These are phyloP conservation scores for Gossypium australe DNA, from an alignment of 345 rosid species.

Conservation along the genomic window DNA sequence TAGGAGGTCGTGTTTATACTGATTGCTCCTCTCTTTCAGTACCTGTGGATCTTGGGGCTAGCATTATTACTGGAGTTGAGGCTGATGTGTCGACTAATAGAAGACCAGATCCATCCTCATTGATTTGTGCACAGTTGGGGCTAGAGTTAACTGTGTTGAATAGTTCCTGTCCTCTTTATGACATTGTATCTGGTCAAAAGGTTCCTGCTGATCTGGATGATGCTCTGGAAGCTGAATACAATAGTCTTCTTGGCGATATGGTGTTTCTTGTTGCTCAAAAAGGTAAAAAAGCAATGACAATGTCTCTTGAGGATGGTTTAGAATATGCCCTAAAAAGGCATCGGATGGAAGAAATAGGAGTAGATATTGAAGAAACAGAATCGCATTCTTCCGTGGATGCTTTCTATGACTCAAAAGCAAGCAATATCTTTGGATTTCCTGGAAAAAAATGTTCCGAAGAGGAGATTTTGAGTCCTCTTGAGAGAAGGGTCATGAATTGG, in stretches of 20 bases:
- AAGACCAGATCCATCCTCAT: constrained; percentile 95
- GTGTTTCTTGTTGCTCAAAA: constrained; percentile 81
- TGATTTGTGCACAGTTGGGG: constrained; percentile 94
- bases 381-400: constrained; percentile 28
- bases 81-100: constrained; percentile 98
- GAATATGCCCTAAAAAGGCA: constrained; percentile 82
- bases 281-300: constrained; percentile 78
- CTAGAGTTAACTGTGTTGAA: constrained; percentile 87
- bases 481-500: constrained; percentile 99
- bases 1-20: constrained; percentile 96
- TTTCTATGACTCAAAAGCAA: constrained; percentile 34
- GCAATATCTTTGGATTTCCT: constrained; percentile 22
- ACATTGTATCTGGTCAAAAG: constrained; percentile 76
- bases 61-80: constrained; percentile 98
- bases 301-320: constrained; percentile 98
- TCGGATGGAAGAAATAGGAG: constrained; percentile 52
- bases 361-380: constrained; percentile 40
- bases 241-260: constrained; percentile 90
- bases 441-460: constrained; percentile 34
- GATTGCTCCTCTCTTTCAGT: constrained; percentile 93
- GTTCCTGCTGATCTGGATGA: constrained; percentile 92
- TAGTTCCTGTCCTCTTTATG: constrained; percentile 98
- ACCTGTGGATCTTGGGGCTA: constrained; percentile 99
- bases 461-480: constrained; percentile 80
- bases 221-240: constrained; percentile 89